These are phyloP conservation scores for Chenopodium formosanum DNA, from an alignment of 148 eudicot genomes.

Conservation along the genomic window DNA sequence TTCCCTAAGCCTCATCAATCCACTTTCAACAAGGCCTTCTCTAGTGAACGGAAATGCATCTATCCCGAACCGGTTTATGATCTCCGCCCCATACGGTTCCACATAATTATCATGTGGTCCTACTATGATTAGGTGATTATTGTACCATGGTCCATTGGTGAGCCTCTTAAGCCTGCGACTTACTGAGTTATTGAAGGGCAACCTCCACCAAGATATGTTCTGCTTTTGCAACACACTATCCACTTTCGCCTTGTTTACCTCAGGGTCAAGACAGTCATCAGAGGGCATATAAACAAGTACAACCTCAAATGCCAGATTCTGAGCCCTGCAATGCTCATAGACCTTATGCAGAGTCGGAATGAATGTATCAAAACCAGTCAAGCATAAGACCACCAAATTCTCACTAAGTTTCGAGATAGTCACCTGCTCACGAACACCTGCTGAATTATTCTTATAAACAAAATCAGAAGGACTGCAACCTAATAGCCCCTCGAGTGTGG, in stretches of 20 bases:
- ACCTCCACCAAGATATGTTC: not conserved
- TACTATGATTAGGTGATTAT: too few species aligned
- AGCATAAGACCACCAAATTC: not conserved
- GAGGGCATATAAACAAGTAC: not conserved
- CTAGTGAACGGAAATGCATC: conserved; percentile 9
- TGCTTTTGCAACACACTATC: not conserved
- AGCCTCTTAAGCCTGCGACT: too few species aligned
- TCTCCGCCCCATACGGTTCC: not conserved
- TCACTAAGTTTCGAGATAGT: not conserved
- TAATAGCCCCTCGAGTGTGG: not conserved
- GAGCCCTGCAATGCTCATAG: not conserved
- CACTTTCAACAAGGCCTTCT: not conserved
- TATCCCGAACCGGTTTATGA: not conserved
- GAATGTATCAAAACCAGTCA: not conserved
- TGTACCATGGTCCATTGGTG: too few species aligned
- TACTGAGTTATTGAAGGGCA: not conserved
- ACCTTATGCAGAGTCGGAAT: not conserved
- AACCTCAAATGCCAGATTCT: not conserved
- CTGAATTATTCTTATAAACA: not conserved
- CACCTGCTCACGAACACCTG: not conserved
- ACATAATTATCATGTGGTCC: too few species aligned
- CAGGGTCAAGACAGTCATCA: not conserved
- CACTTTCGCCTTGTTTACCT: not conserved
- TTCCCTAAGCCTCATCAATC: not conserved
- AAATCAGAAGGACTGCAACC: not conserved